A percentile compares a stretch with the other conserved stretches of the same genome.
These are phyloP conservation scores for Trichomonas gallinae DNA, from an alignment of 208 protist species.

Conservation along the genomic window DNA sequence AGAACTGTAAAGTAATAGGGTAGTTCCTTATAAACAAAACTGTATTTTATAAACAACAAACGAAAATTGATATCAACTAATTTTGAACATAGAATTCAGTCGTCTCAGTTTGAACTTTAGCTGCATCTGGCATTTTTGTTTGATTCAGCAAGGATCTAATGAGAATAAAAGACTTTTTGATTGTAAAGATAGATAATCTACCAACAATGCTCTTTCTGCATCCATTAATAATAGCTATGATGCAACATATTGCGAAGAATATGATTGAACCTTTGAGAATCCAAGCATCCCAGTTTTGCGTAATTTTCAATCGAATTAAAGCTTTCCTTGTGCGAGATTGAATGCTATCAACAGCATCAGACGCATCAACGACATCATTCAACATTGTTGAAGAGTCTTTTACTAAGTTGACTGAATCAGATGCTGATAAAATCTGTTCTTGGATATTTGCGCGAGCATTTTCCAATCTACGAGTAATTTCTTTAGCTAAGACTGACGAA, in stretches of 20 bases:
- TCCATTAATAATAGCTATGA: background rate
- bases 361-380: background rate
- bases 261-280: background rate
- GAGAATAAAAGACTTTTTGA: background rate
- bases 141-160: background rate
- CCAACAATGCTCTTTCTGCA: background rate
- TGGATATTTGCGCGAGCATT: background rate
- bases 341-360: background rate
- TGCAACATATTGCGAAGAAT: background rate
- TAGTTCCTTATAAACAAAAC: too few relatives aligned
- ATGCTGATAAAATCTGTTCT: background rate
- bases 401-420: background rate
- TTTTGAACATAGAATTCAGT: too few relatives aligned
- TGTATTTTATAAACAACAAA: too few relatives aligned
- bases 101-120: too few relatives aligned
- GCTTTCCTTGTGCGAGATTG: background rate
- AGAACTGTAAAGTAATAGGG: too few relatives aligned
- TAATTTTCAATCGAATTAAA: background rate
- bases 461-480: background rate
- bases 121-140: too few relatives aligned
- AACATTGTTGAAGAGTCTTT: background rate
- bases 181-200: background rate
- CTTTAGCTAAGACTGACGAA: background rate
- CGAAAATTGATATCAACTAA: too few relatives aligned
- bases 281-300: background rate